Conservation (phyloP, 768 basidiomycete genomes). For the Ephemerocybe angulata region DNA sequence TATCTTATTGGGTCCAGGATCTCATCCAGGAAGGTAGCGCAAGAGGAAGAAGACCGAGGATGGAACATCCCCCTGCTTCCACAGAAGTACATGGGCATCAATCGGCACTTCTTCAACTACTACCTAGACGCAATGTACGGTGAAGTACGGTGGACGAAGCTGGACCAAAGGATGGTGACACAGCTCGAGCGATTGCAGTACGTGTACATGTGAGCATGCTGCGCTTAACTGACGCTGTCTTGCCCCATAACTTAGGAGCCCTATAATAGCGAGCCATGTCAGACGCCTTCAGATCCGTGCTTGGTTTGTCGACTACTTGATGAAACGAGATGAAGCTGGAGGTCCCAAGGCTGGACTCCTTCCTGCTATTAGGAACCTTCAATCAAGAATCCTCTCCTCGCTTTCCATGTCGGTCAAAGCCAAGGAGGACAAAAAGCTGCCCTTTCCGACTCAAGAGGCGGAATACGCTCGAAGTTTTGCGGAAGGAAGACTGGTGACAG, state of each 20-base stretch:
- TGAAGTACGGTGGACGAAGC: conserved; percentile 29
- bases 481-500: conserved; percentile 6
- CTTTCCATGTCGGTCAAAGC: too few relatives aligned
- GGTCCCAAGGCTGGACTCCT: conserved; percentile 2
- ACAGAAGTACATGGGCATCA: conserved; percentile 1
- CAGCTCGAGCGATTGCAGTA: conserved; percentile 30
- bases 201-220: not conserved
- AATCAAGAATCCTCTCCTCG: too few relatives aligned
- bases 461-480: not conserved
- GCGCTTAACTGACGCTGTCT: not conserved
- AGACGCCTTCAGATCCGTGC: conserved; percentile 32
- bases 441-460: not conserved
- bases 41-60: too few relatives aligned
- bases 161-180: conserved; percentile 25
- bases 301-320: conserved; percentile 38
- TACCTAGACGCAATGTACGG: conserved; percentile 2
- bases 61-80: too few relatives aligned
- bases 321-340: conserved; percentile 9
- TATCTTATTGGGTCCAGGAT: too few relatives aligned
- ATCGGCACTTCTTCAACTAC: conserved; percentile 5
- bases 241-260: conserved; percentile 21
- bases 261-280: conserved; percentile 30
- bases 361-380: too few relatives aligned
- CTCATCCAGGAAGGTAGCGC: too few relatives aligned
- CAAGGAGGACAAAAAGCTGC: not conserved